Base-by-base conservation (phyloP, 1,284 basidiomycete species). In the Inonotus hispidus region DNA sequence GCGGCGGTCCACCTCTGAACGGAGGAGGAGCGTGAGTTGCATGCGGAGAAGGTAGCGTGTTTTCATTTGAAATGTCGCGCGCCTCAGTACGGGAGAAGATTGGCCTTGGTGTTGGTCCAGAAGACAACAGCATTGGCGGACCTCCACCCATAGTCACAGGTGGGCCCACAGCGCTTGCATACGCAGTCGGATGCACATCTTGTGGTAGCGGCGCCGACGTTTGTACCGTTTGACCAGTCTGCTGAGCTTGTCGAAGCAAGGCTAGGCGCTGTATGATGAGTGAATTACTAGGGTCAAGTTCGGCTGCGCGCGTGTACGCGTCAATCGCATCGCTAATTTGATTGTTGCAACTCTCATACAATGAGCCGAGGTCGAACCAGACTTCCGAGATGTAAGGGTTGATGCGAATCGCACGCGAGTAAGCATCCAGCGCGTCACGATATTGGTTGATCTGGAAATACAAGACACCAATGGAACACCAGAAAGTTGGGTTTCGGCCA, bases 391-490 rank as follows among this genome's bases (percentile, higher is more conserved):
- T 98, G 80, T 97, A 99, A 0, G 96, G 96, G 71, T 99, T 98
- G 75, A 99, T 95, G 63, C 95, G 88, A 69, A 99, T 99, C 6
- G 96, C 96, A 14, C 95, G 91, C 32, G 95, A 98, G 73, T 99
- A 99, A 10, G 97, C 96, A 69, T 99, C 96, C 32, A 99, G 86
- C 0, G 96, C 95, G 71, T 99, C 96, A 56, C 95, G 91, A 78
- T 93, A 99, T 74, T 99, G 97, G 75, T 96, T 98, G 79, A 99
- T 99, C 73, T 98, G 95, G 82, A 98, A 99, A 74, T 99, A 99
- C 1, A 99, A 83, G 0, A 99, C 96, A 59, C 97, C 96, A 68
- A 99, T 99, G 27, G 95, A 98, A 73, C 97, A 99, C 97, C 96
- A 99, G 77, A 98, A 98, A 0, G 96, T 98, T 0, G 97, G 97